Evolutionary conservation across 2,329 filamentous ascomycete genomes (phyloP).

Genomic region (Periconia digitata): DNA sequence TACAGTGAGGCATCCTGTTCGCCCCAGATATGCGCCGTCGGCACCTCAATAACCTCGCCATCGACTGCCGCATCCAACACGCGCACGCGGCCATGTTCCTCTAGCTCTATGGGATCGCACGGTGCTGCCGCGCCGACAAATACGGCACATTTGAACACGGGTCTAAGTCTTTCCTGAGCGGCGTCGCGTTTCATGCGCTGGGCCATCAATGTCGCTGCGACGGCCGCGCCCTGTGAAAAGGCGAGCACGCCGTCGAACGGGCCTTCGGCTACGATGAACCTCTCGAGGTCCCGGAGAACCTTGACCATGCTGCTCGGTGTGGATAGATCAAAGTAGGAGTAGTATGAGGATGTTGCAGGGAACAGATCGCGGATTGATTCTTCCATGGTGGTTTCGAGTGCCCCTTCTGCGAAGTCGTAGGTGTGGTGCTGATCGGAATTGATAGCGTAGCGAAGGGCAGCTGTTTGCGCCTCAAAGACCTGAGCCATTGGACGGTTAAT

Average conservation of each 20-base stretch:
- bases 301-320: not conserved
- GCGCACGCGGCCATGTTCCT: not conserved
- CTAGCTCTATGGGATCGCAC: not conserved
- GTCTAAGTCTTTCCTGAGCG: not conserved
- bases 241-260: constrained; percentile 15
- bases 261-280: constrained; percentile 6
- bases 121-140: constrained; percentile 3
- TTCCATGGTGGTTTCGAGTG: not conserved
- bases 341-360: not conserved
- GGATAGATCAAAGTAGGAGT: constrained; percentile 5
- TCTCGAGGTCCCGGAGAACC: constrained; percentile 5
- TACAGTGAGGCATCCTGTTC: not conserved
- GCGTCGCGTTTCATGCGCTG: not conserved
- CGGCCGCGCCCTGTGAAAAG: constrained; percentile 10
- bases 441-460: constrained; percentile 7
- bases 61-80: not conserved
- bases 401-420: constrained; percentile 12
- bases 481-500: constrained; percentile 1
- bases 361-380: not conserved
- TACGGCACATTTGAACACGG: constrained; percentile 8
- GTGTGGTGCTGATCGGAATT: constrained; percentile 8
- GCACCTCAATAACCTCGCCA: constrained; percentile 1
- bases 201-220: constrained; percentile 4
- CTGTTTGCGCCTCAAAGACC: constrained; percentile 5
- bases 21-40: constrained; percentile 11